phyloP scores from a whole-genome alignment of 2,329 filamentous ascomycete genomes.

The Coniochaeta sp. region DNA sequence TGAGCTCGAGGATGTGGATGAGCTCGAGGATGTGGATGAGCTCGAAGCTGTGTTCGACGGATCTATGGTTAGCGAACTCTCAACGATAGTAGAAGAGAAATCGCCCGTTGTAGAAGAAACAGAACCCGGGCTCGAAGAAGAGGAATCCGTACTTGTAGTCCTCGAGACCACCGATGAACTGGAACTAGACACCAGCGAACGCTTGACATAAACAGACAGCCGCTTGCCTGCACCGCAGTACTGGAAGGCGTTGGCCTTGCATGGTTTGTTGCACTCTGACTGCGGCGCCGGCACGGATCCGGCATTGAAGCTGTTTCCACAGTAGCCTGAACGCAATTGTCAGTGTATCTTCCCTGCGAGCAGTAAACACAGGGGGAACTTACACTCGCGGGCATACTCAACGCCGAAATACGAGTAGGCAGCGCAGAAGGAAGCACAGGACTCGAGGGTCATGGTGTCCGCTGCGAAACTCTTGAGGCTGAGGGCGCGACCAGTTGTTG shows the following conservation, averaged over 20 bases:
- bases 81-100: neutral
- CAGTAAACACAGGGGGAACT: too few species aligned
- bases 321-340: too few species aligned
- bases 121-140: neutral
- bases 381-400: conserved; percentile 46
- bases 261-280: conserved; percentile 27
- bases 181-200: conserved; percentile 3
- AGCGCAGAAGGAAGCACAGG: conserved; percentile 37
- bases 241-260: conserved; percentile 24
- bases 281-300: conserved; percentile 22
- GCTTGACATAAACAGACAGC: conserved; percentile 19
- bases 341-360: too few species aligned
- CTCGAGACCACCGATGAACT: too few species aligned
- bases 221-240: conserved; percentile 30
- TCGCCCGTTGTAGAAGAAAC: conserved; percentile 1
- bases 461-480: conserved; percentile 30
- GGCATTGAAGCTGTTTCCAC: conserved; percentile 33
- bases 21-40: neutral
- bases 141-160: neutral
- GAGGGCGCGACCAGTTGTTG: conserved; percentile 34
- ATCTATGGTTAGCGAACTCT: neutral
- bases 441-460: conserved; percentile 41
- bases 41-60: neutral
- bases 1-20: neutral
- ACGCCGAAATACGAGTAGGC: conserved; percentile 41